A percentile compares a stretch with the other conserved stretches of the same genome.
phyloP scores from a whole-genome alignment of 2,329 filamentous ascomycete genomes.

The Trichophyton schoenleinii region DNA sequence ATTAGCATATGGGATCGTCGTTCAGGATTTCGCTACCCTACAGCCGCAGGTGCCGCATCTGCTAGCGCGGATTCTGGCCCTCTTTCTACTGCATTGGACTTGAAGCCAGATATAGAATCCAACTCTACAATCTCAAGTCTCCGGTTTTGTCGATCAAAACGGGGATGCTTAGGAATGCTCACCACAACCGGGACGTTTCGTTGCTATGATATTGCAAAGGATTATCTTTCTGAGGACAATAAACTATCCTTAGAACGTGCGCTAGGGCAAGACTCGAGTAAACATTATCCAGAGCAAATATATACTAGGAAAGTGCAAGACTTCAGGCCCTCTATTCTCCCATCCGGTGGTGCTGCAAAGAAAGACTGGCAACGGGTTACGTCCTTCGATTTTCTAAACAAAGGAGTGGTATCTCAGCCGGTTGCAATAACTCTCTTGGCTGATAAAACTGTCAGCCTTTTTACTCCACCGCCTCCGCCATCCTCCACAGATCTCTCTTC shows the following conservation, averaged over 20 bases:
- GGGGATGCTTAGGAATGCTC: constrained; percentile 46
- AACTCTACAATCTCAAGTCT: constrained; percentile 49
- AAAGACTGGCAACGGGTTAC: constrained; percentile 38
- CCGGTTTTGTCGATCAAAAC: constrained; percentile 46
- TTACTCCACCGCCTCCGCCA: constrained; percentile 35
- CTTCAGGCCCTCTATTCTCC: constrained; percentile 35
- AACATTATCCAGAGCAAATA: constrained; percentile 31
- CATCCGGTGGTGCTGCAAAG: constrained; percentile 31
- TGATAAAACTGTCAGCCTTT: constrained; percentile 39
- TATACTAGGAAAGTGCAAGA: constrained; percentile 37
- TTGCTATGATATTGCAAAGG: constrained; percentile 42
- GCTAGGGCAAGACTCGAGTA: constrained; percentile 29
- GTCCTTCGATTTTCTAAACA: constrained; percentile 49
- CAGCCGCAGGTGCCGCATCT: constrained; percentile 24
- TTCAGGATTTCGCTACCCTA: constrained; percentile 28
- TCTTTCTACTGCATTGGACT: constrained; percentile 44
- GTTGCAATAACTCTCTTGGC: constrained; percentile 42
- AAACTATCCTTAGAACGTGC: constrained; percentile 29
- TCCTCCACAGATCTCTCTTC: constrained; percentile 29
- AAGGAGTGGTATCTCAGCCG: constrained; percentile 36
- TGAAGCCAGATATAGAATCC: constrained; percentile 42
- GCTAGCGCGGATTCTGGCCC: constrained; percentile 23
- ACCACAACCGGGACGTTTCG: constrained; percentile 49
- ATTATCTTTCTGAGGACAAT: constrained; percentile 32
- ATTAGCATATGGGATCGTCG: constrained; percentile 53